Percentiles rank a stretch among this genome's conserved stretches.
These are phyloP conservation scores for Aphanoascus verrucosus DNA, from an alignment of 2,329 filamentous ascomycete species.

Conservation along the genomic window DNA sequence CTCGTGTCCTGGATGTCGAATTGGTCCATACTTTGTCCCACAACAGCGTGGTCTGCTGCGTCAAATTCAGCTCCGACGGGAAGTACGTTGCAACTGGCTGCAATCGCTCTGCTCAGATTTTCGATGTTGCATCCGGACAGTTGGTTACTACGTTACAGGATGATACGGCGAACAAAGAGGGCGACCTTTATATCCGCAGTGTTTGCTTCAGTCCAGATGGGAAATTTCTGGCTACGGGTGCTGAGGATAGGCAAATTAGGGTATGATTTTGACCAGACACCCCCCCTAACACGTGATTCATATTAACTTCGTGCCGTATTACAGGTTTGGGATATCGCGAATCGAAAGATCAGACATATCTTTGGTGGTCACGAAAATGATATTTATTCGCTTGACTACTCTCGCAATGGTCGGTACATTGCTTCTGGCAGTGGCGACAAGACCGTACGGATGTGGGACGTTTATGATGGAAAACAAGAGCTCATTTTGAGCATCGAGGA, in stretches of 20 bases:
- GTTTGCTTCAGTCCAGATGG: slow-evolving; percentile 98
- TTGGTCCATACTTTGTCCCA: slow-evolving; percentile 86
- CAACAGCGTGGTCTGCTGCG: slow-evolving; percentile 95
- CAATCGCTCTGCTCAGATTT: slow-evolving; percentile 98
- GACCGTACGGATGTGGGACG: slow-evolving; percentile 92
- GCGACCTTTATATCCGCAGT: slow-evolving; percentile 92
- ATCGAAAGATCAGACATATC: slow-evolving; percentile 73
- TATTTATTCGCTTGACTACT: slow-evolving; percentile 94
- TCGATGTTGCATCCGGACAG: slow-evolving; percentile 76
- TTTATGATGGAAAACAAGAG: slow-evolving; percentile 70
- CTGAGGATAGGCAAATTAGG: slow-evolving; percentile 93
- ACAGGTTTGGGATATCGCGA: slow-evolving; percentile 88
- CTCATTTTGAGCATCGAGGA: slow-evolving; percentile 88
- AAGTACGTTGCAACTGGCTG: slow-evolving; percentile 94
- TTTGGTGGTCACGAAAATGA: slow-evolving; percentile 98
- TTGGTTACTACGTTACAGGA: slow-evolving; percentile 88
- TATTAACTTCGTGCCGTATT: slow-evolving; percentile 4
- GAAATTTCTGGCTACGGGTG: slow-evolving; percentile 84
- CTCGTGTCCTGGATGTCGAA: slow-evolving; percentile 82
- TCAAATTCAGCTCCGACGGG: slow-evolving; percentile 90
- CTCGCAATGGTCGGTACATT: slow-evolving; percentile 84
- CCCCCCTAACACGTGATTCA: background rate
- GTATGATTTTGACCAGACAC: slow-evolving; percentile 45
- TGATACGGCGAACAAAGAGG: slow-evolving; percentile 71
- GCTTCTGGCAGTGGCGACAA: slow-evolving; percentile 91